Evolutionary conservation across 345 rosid genomes (phyloP).

Genomic region (Aethionema arabicum): DNA sequence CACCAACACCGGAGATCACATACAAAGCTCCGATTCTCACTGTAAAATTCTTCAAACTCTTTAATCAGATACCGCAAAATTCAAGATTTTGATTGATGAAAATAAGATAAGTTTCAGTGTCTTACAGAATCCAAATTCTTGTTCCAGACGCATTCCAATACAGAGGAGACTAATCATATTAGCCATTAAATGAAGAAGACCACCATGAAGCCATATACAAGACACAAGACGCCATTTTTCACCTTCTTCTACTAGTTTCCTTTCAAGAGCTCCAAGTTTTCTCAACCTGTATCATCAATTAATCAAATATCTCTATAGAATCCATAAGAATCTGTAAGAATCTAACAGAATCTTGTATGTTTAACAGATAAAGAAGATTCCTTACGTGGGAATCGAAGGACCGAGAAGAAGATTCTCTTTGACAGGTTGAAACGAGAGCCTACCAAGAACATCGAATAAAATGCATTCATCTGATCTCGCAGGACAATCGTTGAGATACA

Average conservation of each 20-base stretch:
- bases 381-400: conserved; percentile 66
- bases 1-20: conserved; percentile 75
- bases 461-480: conserved; percentile 44
- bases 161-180: conserved; percentile 84
- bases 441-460: conserved; percentile 42
- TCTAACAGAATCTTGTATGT: conserved; percentile 1
- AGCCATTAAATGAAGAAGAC: conserved; percentile 63
- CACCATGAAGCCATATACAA: conserved; percentile 93
- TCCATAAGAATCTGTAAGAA: too few relatives aligned
- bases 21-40: conserved; percentile 75
- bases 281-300: conserved; percentile 52
- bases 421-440: conserved; percentile 57
- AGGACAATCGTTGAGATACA: conserved; percentile 77
- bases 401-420: conserved; percentile 58
- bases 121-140: conserved; percentile 91
- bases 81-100: neutral
- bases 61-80: neutral
- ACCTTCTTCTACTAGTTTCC: conserved; percentile 49
- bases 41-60: conserved; percentile 36
- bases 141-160: conserved; percentile 78
- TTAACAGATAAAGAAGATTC: neutral
- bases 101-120: neutral
- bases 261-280: conserved; percentile 69
- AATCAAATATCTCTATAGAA: neutral
- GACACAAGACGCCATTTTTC: conserved; percentile 77